Conservation (phyloP, 2,329 filamentous ascomycete species). For the Lachnellula subtilissima region DNA sequence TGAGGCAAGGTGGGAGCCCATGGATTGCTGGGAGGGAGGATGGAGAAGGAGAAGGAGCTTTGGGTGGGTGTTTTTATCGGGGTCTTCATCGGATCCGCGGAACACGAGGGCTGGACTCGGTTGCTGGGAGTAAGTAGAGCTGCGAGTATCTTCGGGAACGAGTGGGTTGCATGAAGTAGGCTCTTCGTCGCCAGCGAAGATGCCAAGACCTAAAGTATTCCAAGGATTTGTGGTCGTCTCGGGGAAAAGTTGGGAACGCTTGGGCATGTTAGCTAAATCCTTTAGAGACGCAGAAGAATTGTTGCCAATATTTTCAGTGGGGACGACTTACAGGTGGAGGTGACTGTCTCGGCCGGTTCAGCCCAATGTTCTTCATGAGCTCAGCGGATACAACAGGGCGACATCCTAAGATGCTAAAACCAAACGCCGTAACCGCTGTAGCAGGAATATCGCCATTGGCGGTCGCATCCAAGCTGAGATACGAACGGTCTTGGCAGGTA, state of each 20-base stretch:
- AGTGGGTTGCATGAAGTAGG: background rate
- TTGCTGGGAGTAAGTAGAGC: background rate
- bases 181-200: background rate
- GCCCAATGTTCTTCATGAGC: conserved; percentile 25
- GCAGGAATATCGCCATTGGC: conserved; percentile 46
- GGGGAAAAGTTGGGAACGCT: background rate
- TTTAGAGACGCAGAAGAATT: no score
- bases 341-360: conserved; percentile 24
- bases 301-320: background rate
- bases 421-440: conserved; percentile 46
- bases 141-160: background rate
- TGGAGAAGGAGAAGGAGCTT: background rate
- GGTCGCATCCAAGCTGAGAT: conserved; percentile 47
- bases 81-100: background rate
- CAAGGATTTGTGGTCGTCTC: background rate
- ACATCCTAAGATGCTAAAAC: conserved; percentile 41
- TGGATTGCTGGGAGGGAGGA: background rate
- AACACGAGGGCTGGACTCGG: background rate
- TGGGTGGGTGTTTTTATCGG: background rate
- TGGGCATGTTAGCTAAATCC: background rate
- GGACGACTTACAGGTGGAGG: conserved; percentile 15
- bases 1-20: background rate
- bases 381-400: conserved; percentile 36
- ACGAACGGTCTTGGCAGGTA: conserved; percentile 39
- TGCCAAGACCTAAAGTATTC: background rate